Evolutionary conservation across 257 asterid genomes (phyloP).

Genomic region (Linderniella brevidens): DNA sequence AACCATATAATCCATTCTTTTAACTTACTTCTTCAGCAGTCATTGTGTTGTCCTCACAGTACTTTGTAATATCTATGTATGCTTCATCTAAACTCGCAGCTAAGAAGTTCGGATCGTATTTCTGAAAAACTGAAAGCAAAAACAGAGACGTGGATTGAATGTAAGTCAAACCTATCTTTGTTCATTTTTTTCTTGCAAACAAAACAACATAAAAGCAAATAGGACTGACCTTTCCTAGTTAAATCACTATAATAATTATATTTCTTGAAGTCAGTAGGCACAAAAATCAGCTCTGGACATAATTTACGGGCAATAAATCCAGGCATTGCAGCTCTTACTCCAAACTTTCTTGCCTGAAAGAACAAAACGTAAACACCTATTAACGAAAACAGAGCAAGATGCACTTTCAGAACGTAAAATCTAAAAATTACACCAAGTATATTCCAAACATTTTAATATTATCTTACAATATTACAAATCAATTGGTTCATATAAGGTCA

Average conservation of each 20-base stretch:
- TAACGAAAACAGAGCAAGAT: constrained; percentile 2
- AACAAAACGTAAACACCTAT: constrained; percentile 12
- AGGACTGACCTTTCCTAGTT: constrained; percentile 65
- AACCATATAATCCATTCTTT: constrained; percentile 8
- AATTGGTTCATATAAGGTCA: background rate
- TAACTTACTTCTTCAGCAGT: constrained; percentile 65
- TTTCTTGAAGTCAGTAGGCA: constrained; percentile 73
- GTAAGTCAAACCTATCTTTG: background rate
- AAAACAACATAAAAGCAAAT: constrained; percentile 6
- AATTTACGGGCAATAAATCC: constrained; percentile 90
- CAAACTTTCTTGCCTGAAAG: constrained; percentile 74
- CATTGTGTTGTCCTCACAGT: constrained; percentile 56
- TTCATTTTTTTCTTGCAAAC: background rate
- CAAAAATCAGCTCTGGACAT: constrained; percentile 68
- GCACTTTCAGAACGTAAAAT: too few species aligned
- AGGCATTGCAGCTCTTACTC: constrained; percentile 99
- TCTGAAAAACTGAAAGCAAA: constrained; percentile 46
- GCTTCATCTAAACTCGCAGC: constrained; percentile 97
- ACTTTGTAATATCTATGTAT: constrained; percentile 75
- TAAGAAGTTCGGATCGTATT: constrained; percentile 64
- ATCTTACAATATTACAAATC: background rate
- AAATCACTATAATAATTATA: constrained; percentile 66
- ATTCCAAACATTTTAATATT: background rate
- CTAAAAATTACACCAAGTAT: too few species aligned
- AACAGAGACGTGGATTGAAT: background rate